phyloP scores from a whole-genome alignment of 306 rosid species.

The Corylus heterophylla region DNA sequence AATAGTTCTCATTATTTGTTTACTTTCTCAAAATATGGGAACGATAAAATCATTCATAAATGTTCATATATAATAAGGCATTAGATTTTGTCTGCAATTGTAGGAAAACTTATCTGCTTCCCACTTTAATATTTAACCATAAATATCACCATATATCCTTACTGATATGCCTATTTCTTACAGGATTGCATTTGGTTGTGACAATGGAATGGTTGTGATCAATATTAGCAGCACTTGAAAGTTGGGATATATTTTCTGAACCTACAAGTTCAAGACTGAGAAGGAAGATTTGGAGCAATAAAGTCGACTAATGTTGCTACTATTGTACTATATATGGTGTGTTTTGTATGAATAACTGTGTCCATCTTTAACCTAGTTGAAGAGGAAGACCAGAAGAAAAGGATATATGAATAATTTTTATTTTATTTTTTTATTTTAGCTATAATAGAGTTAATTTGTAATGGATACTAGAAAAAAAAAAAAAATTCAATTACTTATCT shows the following conservation, averaged over 20 bases:
- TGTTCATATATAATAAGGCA: background rate
- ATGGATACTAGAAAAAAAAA: too few relatives aligned
- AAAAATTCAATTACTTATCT: too few relatives aligned
- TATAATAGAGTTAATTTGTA: too few relatives aligned
- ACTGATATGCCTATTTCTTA: conserved; percentile 1
- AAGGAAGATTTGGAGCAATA: background rate
- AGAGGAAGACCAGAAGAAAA: background rate
- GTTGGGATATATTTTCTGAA: background rate
- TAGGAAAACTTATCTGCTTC: too few relatives aligned
- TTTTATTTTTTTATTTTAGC: too few relatives aligned
- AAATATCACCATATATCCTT: too few relatives aligned
- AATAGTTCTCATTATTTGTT: background rate
- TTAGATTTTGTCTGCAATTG: background rate
- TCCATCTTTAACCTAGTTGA: background rate
- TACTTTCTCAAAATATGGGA: background rate
- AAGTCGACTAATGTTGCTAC: background rate
- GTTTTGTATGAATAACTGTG: background rate
- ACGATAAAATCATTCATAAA: background rate
- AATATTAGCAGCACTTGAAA: background rate
- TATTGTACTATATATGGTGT: background rate
- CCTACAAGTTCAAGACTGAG: background rate
- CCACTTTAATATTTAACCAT: background rate
- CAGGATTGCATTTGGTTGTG: conserved; percentile 39
- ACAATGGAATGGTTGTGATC: conserved; percentile 27
- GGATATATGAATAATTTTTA: too few relatives aligned